Percentiles rank a stretch among this genome's conserved stretches.
These are phyloP conservation scores for Collybiopsis luxurians DNA, from an alignment of 768 basidiomycete genomes.

Conservation along the genomic window DNA sequence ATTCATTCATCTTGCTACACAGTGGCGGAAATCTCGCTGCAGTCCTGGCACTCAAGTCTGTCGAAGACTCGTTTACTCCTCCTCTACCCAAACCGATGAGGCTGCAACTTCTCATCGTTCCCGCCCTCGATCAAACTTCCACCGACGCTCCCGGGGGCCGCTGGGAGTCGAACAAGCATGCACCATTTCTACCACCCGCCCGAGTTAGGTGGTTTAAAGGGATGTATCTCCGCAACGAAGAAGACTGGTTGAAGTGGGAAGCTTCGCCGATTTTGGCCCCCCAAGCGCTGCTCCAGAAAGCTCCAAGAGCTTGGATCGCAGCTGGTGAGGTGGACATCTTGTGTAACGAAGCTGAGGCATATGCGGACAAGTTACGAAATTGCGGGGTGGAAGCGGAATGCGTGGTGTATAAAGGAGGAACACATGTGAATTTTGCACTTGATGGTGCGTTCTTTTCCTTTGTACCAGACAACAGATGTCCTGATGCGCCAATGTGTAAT, in stretches of 20 bases:
- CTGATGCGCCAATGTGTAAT: too few relatives aligned
- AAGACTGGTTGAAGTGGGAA: slow-evolving; percentile 62
- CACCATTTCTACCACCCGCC: slow-evolving; percentile 55
- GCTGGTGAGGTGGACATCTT: slow-evolving; percentile 68
- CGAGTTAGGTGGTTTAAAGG: slow-evolving; percentile 75
- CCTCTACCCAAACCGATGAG: slow-evolving; percentile 48
- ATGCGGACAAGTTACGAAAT: slow-evolving; percentile 51
- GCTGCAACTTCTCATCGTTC: slow-evolving; percentile 67
- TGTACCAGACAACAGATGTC: too few relatives aligned
- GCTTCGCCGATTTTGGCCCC: slow-evolving; percentile 70
- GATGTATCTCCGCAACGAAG: slow-evolving; percentile 63
- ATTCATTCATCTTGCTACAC: not conserved
- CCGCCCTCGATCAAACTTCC: slow-evolving; percentile 71
- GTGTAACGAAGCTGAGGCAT: slow-evolving; percentile 62
- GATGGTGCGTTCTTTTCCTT: slow-evolving; percentile 45
- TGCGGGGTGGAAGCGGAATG: slow-evolving; percentile 55
- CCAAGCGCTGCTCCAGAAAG: slow-evolving; percentile 43
- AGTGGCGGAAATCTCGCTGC: slow-evolving; percentile 74
- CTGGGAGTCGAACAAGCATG: slow-evolving; percentile 56
- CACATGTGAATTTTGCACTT: slow-evolving; percentile 74
- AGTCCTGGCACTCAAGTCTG: slow-evolving; percentile 61
- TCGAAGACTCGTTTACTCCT: slow-evolving; percentile 20
- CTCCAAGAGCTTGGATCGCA: slow-evolving; percentile 59
- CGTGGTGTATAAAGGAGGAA: slow-evolving; percentile 58
- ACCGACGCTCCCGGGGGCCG: slow-evolving; percentile 31